Base-by-base conservation (phyloP, 352 stramenopile genomes). In the Globisporangium parvum region DNA sequence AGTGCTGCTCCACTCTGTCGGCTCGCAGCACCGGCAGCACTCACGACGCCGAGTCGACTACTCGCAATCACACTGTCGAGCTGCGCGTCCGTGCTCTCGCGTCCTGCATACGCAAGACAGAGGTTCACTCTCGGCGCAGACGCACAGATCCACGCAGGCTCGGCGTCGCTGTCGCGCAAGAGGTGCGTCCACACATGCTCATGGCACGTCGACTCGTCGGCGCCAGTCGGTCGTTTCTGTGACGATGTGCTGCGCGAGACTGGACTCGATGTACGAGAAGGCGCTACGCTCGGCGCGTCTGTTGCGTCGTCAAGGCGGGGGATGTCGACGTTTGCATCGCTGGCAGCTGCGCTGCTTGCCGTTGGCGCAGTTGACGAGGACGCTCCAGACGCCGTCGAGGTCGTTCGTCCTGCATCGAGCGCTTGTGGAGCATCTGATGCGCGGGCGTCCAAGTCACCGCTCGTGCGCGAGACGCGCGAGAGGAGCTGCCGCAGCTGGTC, bases 401-500 rank as follows among this genome's bases (percentile, higher is more conserved):
- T 57, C 20, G 28, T 12, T 31, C 21, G 23, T 20, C n/a, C 18
- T 14, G 14, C 33, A 5, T n/a, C 33, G 23, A 15, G 10, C 10
- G 49, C 26, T 2, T 5, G 49, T 6, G 15, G n/a, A n/a, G n/a
- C 37, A 6, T 41, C 41, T 8, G 20, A 11, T 17, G 5, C 33
- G 20, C 2, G 20, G 21, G 18, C 33, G 15, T 21, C 26, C 5
- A 15, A 26, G 17, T n/a, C 46, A 14, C 26, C n/a, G 11, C 21
- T 28, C 12, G 33, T 20, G 4, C 45, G 50, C 47, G 70, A 69
- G n/a, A 62, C 65, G 39, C 65, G 69, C 12, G 71, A 77, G 52
- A 81, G 70, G 41, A 81, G 54, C 41, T 78, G 80, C 9, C 78
- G 73, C 33, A 88, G 49, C 45, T 88, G 76, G 35, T 83, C 74